These are phyloP conservation scores for Magnusiomyces suaveolens DNA, from an alignment of 1,139 yeast species.

Conservation along the genomic window DNA sequence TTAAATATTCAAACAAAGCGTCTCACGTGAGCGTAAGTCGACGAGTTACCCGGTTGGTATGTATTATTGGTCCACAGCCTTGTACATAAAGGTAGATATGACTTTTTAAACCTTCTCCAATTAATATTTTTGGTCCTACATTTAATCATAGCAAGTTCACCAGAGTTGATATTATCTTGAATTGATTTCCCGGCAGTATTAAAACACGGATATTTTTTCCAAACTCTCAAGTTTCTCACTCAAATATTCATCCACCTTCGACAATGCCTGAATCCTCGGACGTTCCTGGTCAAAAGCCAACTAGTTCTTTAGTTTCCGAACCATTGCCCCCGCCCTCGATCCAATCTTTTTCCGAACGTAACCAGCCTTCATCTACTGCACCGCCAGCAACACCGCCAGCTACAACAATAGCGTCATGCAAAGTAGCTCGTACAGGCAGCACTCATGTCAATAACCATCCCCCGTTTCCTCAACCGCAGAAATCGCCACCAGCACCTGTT, in stretches of 20 bases:
- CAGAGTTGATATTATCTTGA: too few species aligned
- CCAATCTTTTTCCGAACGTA: neutral
- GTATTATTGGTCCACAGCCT: too few species aligned
- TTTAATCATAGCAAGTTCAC: too few species aligned
- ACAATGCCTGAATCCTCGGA: neutral
- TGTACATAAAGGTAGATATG: too few species aligned
- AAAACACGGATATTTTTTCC: neutral
- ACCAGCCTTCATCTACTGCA: neutral
- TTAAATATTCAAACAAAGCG: too few species aligned
- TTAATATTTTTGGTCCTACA: too few species aligned
- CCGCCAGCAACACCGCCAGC: neutral
- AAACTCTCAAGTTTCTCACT: too few species aligned
- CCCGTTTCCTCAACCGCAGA: neutral
- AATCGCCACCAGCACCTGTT: neutral
- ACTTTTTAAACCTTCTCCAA: too few species aligned
- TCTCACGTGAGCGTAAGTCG: too few species aligned
- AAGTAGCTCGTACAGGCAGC: neutral
- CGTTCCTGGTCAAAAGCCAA: neutral
- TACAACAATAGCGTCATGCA: too few species aligned
- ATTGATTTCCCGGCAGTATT: too few species aligned
- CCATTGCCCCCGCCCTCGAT: slow-evolving; percentile 6
- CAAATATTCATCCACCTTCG: neutral
- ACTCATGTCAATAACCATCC: neutral
- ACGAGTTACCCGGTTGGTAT: too few species aligned
- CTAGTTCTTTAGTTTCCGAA: neutral